Evolutionary conservation across 1,139 yeast genomes (phyloP), one percentile per base, ranked within the genome.

Genomic region (Diutina rugosa): DNA sequence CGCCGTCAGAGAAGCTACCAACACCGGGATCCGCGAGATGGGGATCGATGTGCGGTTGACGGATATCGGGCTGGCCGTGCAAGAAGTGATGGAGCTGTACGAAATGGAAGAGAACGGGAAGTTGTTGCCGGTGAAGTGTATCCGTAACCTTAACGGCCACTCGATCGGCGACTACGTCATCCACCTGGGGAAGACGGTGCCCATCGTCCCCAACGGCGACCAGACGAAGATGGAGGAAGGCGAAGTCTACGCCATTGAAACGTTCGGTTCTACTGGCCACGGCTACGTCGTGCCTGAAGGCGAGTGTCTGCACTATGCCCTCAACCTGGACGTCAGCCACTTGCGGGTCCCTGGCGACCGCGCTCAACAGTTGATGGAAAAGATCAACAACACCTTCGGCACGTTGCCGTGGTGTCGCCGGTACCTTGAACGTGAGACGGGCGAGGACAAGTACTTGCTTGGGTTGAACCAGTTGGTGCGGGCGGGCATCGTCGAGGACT

Each of bases 151-250:
- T 68, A 88, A 90, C 69, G 99, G 99, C 53, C 99, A 93, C 73
- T 90, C 85, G 67, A 95, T 93, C 64, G 84, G 81, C 46, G 91
- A 85, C 57, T 90, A 78, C 71, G 78, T 77, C 56, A 93, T 93
- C 65, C 99, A 93, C 71, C 95, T 91, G 46, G 98, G 97, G 60
- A 93, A 93, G 69, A 84, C 95, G 26, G 98, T 93, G 55, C 99
- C 99, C 26, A 93, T 95, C 66, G 95, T 93, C 51, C 87, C 91
- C 66, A 89, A 88, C 64, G 93, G 91, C 12, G 99, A 93, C 69
- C 81, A 81, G 71, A 91, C 98, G 29, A 91, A 91, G 77, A 91
- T 93, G 97, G 99, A 95, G 70, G 99, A 93, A 73, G 97, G 97
- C 60, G 99, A 93, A 69, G 86, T 90, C 2, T 93, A 90, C 76